Evolutionary conservation across 768 basidiomycete genomes (phyloP).

Genomic region (Mycena alexandri): DNA sequence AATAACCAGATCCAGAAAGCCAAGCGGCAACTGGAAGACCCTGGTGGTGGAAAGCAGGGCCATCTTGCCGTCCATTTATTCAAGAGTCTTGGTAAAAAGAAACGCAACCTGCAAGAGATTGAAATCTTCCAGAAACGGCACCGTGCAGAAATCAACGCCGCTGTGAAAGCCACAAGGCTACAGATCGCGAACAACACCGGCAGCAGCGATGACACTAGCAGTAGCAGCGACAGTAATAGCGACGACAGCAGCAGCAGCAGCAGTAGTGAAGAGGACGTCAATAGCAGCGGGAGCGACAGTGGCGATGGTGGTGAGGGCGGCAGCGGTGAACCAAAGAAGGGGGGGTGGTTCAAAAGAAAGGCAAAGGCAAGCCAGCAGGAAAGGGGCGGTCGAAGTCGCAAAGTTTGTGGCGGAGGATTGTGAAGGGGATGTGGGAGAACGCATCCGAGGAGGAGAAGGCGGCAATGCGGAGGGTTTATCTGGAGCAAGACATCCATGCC

Average conservation of each 20-base stretch:
- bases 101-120: conserved; percentile 8
- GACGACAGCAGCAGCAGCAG: background rate
- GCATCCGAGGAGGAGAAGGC: background rate
- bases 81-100: background rate
- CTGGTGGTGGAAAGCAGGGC: background rate
- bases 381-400: background rate
- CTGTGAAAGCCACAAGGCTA: background rate
- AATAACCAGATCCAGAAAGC: conserved; percentile 6
- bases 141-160: background rate
- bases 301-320: background rate
- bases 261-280: background rate
- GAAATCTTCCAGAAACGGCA: conserved; percentile 20
- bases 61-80: background rate
- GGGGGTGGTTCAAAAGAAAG: background rate
- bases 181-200: background rate
- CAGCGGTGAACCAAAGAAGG: background rate
- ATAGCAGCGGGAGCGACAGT: background rate
- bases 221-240: background rate
- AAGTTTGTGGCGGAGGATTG: background rate
- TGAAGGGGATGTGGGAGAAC: background rate
- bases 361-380: background rate
- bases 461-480: background rate
- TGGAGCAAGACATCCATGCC: background rate
- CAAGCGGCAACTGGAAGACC: background rate
- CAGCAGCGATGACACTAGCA: too few relatives aligned